These are phyloP conservation scores for Vaccinium darrowii DNA, from an alignment of 148 eudicot species.

Conservation along the genomic window DNA sequence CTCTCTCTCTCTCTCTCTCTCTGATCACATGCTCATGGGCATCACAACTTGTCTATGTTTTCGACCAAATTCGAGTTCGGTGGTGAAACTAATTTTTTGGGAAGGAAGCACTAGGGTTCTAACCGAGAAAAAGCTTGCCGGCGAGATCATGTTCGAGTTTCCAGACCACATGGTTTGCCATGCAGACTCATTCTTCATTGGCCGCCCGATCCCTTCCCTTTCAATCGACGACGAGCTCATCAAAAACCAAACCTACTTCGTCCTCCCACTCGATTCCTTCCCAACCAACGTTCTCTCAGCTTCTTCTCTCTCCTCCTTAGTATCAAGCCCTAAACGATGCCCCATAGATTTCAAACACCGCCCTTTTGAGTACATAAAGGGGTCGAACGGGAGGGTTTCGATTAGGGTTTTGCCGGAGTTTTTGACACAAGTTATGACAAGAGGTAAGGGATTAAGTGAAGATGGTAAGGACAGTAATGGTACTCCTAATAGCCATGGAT, in stretches of 20 bases:
- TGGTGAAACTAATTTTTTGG: conserved; percentile 44
- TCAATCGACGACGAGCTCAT: conserved; percentile 53
- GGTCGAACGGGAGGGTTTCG: conserved; percentile 56
- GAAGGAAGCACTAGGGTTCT: conserved; percentile 59
- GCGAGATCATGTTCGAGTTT: conserved; percentile 86
- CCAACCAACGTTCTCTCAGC: conserved; percentile 46
- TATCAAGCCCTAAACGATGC: conserved; percentile 21
- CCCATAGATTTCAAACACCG: conserved; percentile 29
- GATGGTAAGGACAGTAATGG: background rate
- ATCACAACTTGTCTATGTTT: conserved; percentile 21
- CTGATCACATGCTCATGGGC: conserved; percentile 20
- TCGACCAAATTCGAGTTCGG: conserved; percentile 15
- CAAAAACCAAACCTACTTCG: conserved; percentile 59
- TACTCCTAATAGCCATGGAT: background rate
- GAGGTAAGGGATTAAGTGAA: conserved; percentile 18
- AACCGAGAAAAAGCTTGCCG: conserved; percentile 48
- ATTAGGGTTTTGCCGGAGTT: conserved; percentile 74
- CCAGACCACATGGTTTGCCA: conserved; percentile 79
- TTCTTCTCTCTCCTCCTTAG: conserved; percentile 44
- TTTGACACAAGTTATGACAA: conserved; percentile 38
- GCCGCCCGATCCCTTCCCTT: conserved; percentile 64
- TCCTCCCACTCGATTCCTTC: conserved; percentile 67
- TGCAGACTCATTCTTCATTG: conserved; percentile 78
- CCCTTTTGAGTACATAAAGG: conserved; percentile 71
- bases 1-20: background rate